Conservation (phyloP, 495 filamentous ascomycete genomes). For the Alectoria sarmentosa region DNA sequence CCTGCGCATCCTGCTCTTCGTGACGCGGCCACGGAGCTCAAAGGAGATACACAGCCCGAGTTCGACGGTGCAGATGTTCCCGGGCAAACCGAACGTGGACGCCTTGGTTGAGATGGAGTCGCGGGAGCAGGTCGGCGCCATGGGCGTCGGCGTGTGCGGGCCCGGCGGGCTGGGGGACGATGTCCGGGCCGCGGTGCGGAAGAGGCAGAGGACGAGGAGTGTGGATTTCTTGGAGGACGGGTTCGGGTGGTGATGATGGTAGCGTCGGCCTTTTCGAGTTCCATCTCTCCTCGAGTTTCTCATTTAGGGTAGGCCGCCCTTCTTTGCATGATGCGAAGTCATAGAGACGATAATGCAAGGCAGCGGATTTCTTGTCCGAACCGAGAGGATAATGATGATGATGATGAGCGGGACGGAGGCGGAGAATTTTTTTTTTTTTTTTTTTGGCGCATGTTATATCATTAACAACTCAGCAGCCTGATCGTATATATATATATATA, state of each 20-base stretch:
- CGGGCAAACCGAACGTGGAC: conserved; percentile 73
- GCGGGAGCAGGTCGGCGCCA: conserved; percentile 69
- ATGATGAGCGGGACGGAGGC: no score
- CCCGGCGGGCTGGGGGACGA: conserved; percentile 79
- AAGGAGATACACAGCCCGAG: conserved; percentile 65
- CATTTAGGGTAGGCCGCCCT: no score
- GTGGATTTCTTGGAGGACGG: conserved; percentile 84
- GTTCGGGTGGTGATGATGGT: conserved; percentile 65
- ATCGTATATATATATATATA: no score
- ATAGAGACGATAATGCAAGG: no score
- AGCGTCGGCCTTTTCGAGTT: not conserved
- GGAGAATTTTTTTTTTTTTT: no score
- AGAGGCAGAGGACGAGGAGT: conserved; percentile 52
- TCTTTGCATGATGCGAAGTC: no score
- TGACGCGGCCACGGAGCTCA: conserved; percentile 70
- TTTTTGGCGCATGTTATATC: no score
- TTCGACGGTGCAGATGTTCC: conserved; percentile 74
- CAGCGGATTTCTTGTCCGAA: no score
- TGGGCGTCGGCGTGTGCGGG: conserved; percentile 87
- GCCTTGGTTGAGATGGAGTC: conserved; percentile 71
- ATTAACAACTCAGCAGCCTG: no score
- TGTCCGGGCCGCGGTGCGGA: conserved; percentile 65
- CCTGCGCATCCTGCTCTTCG: conserved; percentile 76
- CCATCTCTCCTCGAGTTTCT: no score
- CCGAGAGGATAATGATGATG: no score